Conservation (phyloP, 805 yeast species). For the Cyberlindnera meyerae region DNA sequence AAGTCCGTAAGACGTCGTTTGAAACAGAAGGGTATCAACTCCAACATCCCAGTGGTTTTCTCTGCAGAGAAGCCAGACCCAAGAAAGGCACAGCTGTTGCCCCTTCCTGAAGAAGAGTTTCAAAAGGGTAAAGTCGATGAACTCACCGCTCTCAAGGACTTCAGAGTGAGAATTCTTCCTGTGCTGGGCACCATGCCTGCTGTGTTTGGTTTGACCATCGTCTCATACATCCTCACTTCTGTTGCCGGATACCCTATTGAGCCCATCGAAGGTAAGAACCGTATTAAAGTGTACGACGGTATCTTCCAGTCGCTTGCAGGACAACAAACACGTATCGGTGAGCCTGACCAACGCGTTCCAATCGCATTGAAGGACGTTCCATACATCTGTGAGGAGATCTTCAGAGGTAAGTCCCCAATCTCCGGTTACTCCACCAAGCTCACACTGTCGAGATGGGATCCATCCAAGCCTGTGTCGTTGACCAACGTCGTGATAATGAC, state of each 20-base stretch:
- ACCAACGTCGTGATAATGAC: constrained; percentile 87
- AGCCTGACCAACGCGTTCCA: constrained; percentile 70
- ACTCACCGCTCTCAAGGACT: constrained; percentile 79
- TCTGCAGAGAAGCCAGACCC: constrained; percentile 97
- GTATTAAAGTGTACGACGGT: constrained; percentile 81
- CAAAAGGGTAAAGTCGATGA: constrained; percentile 82
- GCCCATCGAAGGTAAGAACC: constrained; percentile 84
- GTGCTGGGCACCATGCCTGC: constrained; percentile 97
- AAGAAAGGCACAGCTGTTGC: constrained; percentile 80
- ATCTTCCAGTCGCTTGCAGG: constrained; percentile 80
- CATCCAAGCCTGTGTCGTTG: constrained; percentile 51
- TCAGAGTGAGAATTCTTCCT: constrained; percentile 91
- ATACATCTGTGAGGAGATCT: constrained; percentile 86
- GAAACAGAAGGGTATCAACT: constrained; percentile 68
- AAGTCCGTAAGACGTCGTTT: constrained; percentile 81
- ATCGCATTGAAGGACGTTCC: constrained; percentile 67
- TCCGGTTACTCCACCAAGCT: constrained; percentile 78
- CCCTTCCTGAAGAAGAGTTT: constrained; percentile 77
- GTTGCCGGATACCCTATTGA: constrained; percentile 89
- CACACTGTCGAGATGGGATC: constrained; percentile 83
- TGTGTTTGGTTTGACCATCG: constrained; percentile 86
- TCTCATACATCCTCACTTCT: constrained; percentile 73
- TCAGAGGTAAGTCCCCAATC: constrained; percentile 85
- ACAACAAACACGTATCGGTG: constrained; percentile 77
- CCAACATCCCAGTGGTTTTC: constrained; percentile 81